A percentile compares a stretch with the other conserved stretches of the same genome.
These are phyloP conservation scores for Paramecium bursaria DNA, from an alignment of 73 alveolate species.

Conservation along the genomic window DNA sequence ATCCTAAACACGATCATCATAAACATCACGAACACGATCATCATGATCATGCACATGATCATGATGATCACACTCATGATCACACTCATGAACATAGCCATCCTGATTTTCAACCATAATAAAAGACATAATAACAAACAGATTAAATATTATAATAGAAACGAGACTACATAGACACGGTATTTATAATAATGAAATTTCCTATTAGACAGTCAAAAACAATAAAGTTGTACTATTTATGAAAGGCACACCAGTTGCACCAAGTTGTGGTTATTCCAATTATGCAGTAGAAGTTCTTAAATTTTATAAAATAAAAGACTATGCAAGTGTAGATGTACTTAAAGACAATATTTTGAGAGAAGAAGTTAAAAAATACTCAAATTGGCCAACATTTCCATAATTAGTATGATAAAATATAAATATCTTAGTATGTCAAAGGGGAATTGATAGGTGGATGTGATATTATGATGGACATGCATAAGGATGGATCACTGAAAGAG, in stretches of 20 bases:
- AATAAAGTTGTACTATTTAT: constrained; percentile 85
- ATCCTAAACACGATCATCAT: constrained; percentile 10
- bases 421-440: constrained; percentile 66
- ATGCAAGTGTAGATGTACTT: constrained; percentile 78
- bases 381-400: constrained; percentile 94
- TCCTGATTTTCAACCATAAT: constrained; percentile 48
- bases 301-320: constrained; percentile 63
- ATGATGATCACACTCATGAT: not conserved
- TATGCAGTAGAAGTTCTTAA: constrained; percentile 80
- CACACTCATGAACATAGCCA: not conserved
- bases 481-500: constrained; percentile 83
- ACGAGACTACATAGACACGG: constrained; percentile 10
- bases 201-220: constrained; percentile 40
- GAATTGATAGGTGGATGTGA: constrained; percentile 90
- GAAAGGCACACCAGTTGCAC: constrained; percentile 89
- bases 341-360: constrained; percentile 77
- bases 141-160: not conserved
- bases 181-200: not conserved
- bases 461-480: constrained; percentile 87
- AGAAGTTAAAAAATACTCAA: constrained; percentile 83
- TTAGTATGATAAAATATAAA: constrained; percentile 34
- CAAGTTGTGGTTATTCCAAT: constrained; percentile 89
- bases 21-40: constrained; percentile 10
- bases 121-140: not conserved
- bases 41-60: constrained; percentile 16